Evolutionary conservation across 371 early-diverging fungal genomes (phyloP).

Genomic region (Mucor circinelloides): DNA sequence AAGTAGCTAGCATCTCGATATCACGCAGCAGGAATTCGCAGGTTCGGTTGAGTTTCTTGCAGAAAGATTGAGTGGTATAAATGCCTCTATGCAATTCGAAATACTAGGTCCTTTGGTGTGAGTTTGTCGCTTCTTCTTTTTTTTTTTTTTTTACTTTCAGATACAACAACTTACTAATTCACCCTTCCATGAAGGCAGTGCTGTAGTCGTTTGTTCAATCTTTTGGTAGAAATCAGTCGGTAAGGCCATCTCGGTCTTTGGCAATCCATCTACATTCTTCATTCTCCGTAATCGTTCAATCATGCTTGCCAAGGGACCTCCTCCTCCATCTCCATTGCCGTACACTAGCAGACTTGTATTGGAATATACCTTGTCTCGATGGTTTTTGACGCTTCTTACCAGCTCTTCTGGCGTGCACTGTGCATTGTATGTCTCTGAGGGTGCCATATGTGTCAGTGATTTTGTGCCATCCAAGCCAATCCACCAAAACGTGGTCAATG

Average conservation of each 20-base stretch:
- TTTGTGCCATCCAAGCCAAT: constrained; percentile 42
- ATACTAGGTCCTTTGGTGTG: constrained; percentile 54
- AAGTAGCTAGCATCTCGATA: constrained; percentile 70
- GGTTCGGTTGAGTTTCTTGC: constrained; percentile 81
- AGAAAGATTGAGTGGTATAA: constrained; percentile 86
- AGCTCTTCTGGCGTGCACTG: constrained; percentile 43
- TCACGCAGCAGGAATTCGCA: constrained; percentile 82
- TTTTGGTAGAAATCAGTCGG: constrained; percentile 80
- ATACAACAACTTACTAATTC: constrained; percentile 65
- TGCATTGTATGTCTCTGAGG: constrained; percentile 41
- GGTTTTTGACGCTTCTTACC: constrained; percentile 65
- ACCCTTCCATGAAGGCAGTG: constrained; percentile 88
- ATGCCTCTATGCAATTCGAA: constrained; percentile 95
- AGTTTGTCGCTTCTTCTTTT: not conserved
- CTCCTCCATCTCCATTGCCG: constrained; percentile 98
- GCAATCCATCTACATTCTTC: constrained; percentile 75
- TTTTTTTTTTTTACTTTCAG: not conserved
- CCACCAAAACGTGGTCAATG: constrained; percentile 89
- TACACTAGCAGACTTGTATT: constrained; percentile 85
- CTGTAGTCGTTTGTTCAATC: constrained; percentile 66
- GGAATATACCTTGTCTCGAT: constrained; percentile 81
- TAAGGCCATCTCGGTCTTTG: constrained; percentile 67
- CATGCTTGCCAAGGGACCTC: constrained; percentile 86
- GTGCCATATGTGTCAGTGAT: constrained; percentile 40
- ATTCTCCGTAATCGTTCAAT: constrained; percentile 79